These are phyloP conservation scores for Saccharomycopsis microspora DNA, from an alignment of 805 yeast species.

Conservation along the genomic window DNA sequence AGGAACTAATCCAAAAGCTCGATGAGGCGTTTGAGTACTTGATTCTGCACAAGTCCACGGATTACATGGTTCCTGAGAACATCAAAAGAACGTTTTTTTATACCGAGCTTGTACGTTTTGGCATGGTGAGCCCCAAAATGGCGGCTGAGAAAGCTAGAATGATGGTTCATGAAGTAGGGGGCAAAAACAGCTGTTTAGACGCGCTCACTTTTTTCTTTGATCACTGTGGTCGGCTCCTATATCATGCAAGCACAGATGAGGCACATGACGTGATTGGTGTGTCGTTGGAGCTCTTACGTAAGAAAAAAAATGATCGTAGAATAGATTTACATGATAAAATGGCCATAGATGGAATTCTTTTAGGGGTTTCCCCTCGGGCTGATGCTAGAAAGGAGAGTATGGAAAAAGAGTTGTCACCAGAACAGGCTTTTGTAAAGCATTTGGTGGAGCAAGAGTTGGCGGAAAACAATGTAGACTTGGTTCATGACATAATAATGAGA, in stretches of 20 bases:
- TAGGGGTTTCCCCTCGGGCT: too few species aligned
- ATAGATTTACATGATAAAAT: slow-evolving; percentile 44
- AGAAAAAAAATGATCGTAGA: slow-evolving; percentile 35
- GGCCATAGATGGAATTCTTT: slow-evolving; percentile 44
- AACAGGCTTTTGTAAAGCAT: slow-evolving; percentile 36
- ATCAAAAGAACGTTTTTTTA: slow-evolving; percentile 52
- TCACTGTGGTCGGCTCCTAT: slow-evolving; percentile 54
- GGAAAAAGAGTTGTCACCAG: slow-evolving; percentile 22
- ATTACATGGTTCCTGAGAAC: slow-evolving; percentile 25
- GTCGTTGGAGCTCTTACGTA: slow-evolving; percentile 43
- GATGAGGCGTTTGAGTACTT: slow-evolving; percentile 54
- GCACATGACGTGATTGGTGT: slow-evolving; percentile 48
- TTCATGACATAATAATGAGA: slow-evolving; percentile 29
- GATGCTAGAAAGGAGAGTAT: too few species aligned
- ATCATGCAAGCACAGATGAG: slow-evolving; percentile 36
- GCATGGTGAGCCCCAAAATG: slow-evolving; percentile 56
- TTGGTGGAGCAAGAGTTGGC: slow-evolving; percentile 43
- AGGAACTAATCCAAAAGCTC: slow-evolving; percentile 39
- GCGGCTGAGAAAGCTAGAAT: slow-evolving; percentile 63
- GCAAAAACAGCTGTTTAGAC: slow-evolving; percentile 52
- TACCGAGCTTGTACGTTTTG: slow-evolving; percentile 68
- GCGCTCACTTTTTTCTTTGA: slow-evolving; percentile 63
- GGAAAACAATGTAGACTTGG: slow-evolving; percentile 23
- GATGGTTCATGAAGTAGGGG: slow-evolving; percentile 38
- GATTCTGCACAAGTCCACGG: slow-evolving; percentile 28